Evolutionary conservation across 495 filamentous ascomycete species (phyloP).

Genomic region (Arthonia radiata): DNA sequence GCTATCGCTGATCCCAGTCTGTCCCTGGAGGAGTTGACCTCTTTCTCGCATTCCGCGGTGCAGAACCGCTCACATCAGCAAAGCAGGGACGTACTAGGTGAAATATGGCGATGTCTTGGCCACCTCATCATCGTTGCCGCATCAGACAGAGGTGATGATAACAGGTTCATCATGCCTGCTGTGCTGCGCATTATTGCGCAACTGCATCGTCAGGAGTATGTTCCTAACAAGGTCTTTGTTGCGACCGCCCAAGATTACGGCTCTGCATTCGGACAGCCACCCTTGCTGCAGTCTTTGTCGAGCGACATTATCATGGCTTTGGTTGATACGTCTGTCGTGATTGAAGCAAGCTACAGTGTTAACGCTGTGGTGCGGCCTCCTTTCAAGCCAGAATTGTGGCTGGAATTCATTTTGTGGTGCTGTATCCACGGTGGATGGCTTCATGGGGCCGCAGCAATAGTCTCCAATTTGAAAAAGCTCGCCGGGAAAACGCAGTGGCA

Average conservation of each 20-base stretch:
- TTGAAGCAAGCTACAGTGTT: too few relatives aligned
- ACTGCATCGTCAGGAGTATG: conserved; percentile 29
- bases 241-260: conserved; percentile 12
- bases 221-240: conserved; percentile 34
- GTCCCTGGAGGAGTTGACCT: not conserved
- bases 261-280: conserved; percentile 24
- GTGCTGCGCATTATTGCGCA: conserved; percentile 33
- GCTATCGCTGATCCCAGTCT: too few relatives aligned
- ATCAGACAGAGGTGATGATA: conserved; percentile 15
- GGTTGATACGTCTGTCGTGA: too few relatives aligned
- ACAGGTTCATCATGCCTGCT: conserved; percentile 25
- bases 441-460: conserved; percentile 23
- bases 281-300: conserved; percentile 30
- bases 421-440: conserved; percentile 37
- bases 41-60: not conserved
- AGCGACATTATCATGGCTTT: too few relatives aligned
- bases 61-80: not conserved
- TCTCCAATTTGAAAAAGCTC: too few relatives aligned
- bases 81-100: conserved; percentile 11
- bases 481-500: too few relatives aligned
- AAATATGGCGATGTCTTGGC: conserved; percentile 27
- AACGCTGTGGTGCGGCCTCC: conserved; percentile 5
- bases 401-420: conserved; percentile 41
- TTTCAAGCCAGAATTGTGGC: conserved; percentile 29
- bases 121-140: conserved; percentile 28